Evolutionary conservation across 2,329 filamentous ascomycete genomes (phyloP).

Genomic region (Alternaria rosae): DNA sequence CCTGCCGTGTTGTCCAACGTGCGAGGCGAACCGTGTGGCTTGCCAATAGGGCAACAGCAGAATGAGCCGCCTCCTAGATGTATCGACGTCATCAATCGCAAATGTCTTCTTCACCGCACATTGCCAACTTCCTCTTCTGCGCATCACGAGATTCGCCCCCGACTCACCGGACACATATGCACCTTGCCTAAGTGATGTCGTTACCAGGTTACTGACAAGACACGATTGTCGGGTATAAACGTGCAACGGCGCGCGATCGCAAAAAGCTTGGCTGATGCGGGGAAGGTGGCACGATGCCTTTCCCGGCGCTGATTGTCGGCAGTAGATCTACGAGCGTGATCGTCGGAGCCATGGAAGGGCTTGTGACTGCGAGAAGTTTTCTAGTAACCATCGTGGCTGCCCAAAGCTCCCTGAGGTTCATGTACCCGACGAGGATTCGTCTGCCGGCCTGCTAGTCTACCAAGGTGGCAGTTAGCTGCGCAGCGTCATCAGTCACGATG

Average conservation of each 20-base stretch:
- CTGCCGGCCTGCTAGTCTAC: neutral
- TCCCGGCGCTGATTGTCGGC: slow-evolving; percentile 6
- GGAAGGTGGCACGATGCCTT: slow-evolving; percentile 6
- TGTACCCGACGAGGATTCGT: neutral
- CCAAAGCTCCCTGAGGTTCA: neutral
- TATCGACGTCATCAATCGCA: slow-evolving; percentile 1
- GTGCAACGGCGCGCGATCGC: slow-evolving; percentile 11
- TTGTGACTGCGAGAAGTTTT: slow-evolving; percentile 11
- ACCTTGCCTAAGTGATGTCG: slow-evolving; percentile 2
- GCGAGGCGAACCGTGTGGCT: neutral
- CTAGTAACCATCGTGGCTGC: neutral
- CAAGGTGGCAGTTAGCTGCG: neutral
- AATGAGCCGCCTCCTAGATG: neutral
- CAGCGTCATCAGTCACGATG: slow-evolving; percentile 2
- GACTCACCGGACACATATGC: slow-evolving; percentile 8
- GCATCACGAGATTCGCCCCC: slow-evolving; percentile 4
- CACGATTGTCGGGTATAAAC: slow-evolving; percentile 6
- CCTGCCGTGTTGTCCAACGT: neutral
- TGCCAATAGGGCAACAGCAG: neutral
- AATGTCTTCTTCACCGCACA: slow-evolving; percentile 1
- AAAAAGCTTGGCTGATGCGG: slow-evolving; percentile 11
- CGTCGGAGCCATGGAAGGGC: neutral
- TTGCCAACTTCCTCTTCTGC: slow-evolving; percentile 4
- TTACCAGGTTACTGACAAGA: neutral
- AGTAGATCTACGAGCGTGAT: slow-evolving; percentile 7